Conservation (phyloP, 2,329 filamentous ascomycete species). For the Bisporella sp. region DNA sequence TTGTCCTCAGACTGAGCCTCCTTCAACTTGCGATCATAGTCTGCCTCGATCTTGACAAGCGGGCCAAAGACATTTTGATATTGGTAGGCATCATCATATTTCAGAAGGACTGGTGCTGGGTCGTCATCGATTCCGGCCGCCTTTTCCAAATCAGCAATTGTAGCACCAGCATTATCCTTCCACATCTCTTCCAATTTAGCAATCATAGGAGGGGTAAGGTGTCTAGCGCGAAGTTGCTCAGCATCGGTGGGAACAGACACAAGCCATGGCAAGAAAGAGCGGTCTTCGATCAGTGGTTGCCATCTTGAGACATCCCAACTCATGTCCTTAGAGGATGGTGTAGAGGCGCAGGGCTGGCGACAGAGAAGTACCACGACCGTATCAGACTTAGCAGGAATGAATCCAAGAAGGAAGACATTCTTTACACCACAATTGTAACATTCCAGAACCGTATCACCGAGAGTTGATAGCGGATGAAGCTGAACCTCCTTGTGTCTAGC, state of each 20-base stretch:
- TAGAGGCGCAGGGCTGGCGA: constrained; percentile 90
- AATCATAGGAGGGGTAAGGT: constrained; percentile 89
- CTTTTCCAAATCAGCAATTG: constrained; percentile 86
- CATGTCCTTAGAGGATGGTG: constrained; percentile 97
- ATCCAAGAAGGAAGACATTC: constrained; percentile 94
- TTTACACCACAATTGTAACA: constrained; percentile 99
- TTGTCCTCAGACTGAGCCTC: constrained; percentile 96
- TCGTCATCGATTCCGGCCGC: constrained; percentile 89
- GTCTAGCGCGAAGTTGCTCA: constrained; percentile 90
- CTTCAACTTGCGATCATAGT: constrained; percentile 98
- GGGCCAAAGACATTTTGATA: constrained; percentile 99
- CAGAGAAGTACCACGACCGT: constrained; percentile 96
- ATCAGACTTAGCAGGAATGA: constrained; percentile 97
- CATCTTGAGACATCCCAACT: constrained; percentile 98
- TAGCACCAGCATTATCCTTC: constrained; percentile 90
- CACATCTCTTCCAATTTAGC: constrained; percentile 96
- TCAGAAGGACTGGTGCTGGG: constrained; percentile 82
- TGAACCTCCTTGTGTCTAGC: constrained; percentile 98
- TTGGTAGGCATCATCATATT: constrained; percentile 95
- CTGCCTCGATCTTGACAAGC: constrained; percentile 96
- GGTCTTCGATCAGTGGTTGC: constrained; percentile 96
- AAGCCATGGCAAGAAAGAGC: constrained; percentile 91
- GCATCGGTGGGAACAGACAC: constrained; percentile 84
- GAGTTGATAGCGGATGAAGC: constrained; percentile 83
- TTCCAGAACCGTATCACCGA: constrained; percentile 93